Evolutionary conservation across 2,329 filamentous ascomycete genomes (phyloP).

Genomic region (Venturia asperata): DNA sequence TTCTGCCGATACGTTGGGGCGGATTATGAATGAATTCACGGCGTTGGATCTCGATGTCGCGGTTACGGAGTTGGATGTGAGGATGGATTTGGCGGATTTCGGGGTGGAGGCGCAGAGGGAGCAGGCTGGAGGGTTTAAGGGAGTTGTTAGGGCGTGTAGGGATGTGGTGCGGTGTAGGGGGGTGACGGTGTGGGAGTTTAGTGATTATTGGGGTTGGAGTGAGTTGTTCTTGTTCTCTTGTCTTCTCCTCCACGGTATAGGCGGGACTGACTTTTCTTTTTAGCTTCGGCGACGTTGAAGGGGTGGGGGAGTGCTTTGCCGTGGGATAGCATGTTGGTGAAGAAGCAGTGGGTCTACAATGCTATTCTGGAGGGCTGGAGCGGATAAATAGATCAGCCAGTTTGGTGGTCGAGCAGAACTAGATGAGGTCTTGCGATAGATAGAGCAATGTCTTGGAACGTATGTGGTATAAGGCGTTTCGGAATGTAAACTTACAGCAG

Average conservation of each 20-base stretch:
- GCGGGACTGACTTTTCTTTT: not conserved
- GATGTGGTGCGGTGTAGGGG: conserved; percentile 48
- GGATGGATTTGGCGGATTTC: conserved; percentile 24
- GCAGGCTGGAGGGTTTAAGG: conserved; percentile 24
- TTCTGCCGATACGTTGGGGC: conserved; percentile 35
- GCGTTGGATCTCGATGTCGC: conserved; percentile 51
- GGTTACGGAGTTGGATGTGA: conserved; percentile 59
- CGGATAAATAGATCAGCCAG: not conserved
- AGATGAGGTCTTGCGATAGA: too few relatives aligned
- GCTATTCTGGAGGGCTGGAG: conserved; percentile 25
- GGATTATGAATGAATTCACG: conserved; percentile 46
- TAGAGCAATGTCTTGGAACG: too few relatives aligned
- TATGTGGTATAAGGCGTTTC: too few relatives aligned
- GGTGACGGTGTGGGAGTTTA: conserved; percentile 53
- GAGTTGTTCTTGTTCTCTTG: not conserved
- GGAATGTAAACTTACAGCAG: too few relatives aligned
- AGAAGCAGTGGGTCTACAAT: conserved; percentile 34
- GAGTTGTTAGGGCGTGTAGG: conserved; percentile 48
- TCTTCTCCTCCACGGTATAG: too few relatives aligned
- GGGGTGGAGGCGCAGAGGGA: conserved; percentile 17
- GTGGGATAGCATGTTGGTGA: conserved; percentile 41
- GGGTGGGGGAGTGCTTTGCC: conserved; percentile 39
- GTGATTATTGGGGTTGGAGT: conserved; percentile 40
- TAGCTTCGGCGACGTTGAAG: conserved; percentile 32
- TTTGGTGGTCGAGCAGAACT: too few relatives aligned